Evolutionary conservation across 176 grass and related monocot species (phyloP).

Genomic region (Lolium perenne): DNA sequence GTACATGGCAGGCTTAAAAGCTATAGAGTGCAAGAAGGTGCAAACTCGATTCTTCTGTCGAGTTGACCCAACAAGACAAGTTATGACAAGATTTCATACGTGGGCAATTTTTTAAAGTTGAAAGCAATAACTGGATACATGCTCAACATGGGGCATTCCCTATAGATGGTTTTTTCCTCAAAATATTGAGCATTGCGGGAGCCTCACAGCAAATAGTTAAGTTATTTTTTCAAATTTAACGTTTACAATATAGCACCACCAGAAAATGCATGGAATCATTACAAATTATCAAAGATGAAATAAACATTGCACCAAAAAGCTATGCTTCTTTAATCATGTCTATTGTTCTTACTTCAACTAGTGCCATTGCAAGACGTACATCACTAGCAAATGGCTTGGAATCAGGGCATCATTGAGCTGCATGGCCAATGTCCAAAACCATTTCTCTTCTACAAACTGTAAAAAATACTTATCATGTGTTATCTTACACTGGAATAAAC

Average conservation of each 20-base stretch:
- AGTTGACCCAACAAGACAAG: slow-evolving; percentile 48
- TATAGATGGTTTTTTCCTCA: slow-evolving; percentile 82
- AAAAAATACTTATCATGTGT: slow-evolving; percentile 29
- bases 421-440: slow-evolving; percentile 84
- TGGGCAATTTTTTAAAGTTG: slow-evolving; percentile 19
- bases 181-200: slow-evolving; percentile 86
- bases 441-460: slow-evolving; percentile 94
- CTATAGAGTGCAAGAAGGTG: slow-evolving; percentile 92
- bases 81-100: slow-evolving; percentile 27
- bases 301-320: background rate
- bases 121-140: slow-evolving; percentile 58
- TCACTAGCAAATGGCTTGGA: slow-evolving; percentile 84
- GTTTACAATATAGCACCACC: slow-evolving; percentile 91
- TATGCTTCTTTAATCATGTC: slow-evolving; percentile 6
- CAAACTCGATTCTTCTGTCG: slow-evolving; percentile 99
- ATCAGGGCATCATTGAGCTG: slow-evolving; percentile 59
- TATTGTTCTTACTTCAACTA: slow-evolving; percentile 78
- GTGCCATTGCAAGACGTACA: slow-evolving; percentile 88
- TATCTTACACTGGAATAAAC: slow-evolving; percentile 34
- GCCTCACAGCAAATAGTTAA: slow-evolving; percentile 88
- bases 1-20: slow-evolving; percentile 66
- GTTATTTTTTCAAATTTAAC: slow-evolving; percentile 77
- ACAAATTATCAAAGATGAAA: slow-evolving; percentile 6
- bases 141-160: slow-evolving; percentile 84
- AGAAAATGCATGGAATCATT: slow-evolving; percentile 47